Evolutionary conservation across 805 yeast species (phyloP), one percentile per base, ranked within the genome.

Genomic region (Zygosaccharomyces bailii): DNA sequence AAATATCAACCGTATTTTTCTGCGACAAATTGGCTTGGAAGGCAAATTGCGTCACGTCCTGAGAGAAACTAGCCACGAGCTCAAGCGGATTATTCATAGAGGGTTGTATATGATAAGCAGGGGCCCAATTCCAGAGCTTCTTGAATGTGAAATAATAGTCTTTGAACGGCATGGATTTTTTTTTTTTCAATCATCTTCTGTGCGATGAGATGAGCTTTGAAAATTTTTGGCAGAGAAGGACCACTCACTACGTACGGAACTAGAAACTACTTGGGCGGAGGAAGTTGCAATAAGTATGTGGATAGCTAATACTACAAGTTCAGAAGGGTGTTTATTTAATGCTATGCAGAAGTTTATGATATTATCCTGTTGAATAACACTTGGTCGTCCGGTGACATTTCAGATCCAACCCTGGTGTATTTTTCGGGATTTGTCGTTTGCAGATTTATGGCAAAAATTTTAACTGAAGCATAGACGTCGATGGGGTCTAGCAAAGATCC

Each of bases 401-500:
- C 45, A n/a, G 72, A 71, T 39, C 79, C 69, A 3, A 82, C 55
- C 4, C 60, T 62, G 43, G 74, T 73, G 65, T 82, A 83, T 48
- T 72, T 72, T 11, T 57, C 55, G 0, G 67, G 62, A 50, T 81
- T 80, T 6, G 64, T 59, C 23, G 68, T 71, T 54, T 79, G 82
- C 16, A 85, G 59, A 1, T 61, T 57, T 2, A 69, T 47, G 13
- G 86, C 65, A 14, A 77, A 73, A 14, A 76, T 74, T 45, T 81
- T 78, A 64, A 89, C 80, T 2, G 79, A 76, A 11, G 72, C 71
- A 64, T 81, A 88, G 2, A 85, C 82, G 59, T 91, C 85, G 39
- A 89, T 67, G 33, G 72, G 69, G 59, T 91, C 97, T 38, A 93
- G 73, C 3, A 95, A 82, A 1, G 91, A 84, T 52, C 82, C 84